Conservation (phyloP, 768 basidiomycete species). For the Leccinum arenicola region DNA sequence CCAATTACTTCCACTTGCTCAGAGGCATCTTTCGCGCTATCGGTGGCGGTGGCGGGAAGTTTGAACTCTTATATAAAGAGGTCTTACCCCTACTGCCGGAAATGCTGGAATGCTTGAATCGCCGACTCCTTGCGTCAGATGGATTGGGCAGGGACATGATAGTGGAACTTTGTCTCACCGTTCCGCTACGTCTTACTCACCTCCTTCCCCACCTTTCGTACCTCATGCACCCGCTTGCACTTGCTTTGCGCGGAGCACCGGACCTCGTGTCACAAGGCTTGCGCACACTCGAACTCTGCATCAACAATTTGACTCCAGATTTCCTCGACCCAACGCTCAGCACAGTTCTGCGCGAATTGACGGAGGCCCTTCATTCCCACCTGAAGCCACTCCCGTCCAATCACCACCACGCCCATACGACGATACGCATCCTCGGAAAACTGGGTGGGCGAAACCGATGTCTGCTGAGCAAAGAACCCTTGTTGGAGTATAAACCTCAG, state of each 20-base stretch:
- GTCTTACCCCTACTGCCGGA: constrained; percentile 95
- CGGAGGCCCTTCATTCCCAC: constrained; percentile 90
- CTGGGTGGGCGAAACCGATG: constrained; percentile 92
- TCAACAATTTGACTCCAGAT: constrained; percentile 97
- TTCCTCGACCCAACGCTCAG: constrained; percentile 96
- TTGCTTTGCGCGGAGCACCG: constrained; percentile 81
- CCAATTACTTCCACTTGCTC: constrained; percentile 90
- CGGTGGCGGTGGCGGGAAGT: constrained; percentile 86
- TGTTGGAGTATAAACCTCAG: constrained; percentile 67
- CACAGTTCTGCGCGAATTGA: constrained; percentile 88
- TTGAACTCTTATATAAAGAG: constrained; percentile 93
- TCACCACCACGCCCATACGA: constrained; percentile 89
- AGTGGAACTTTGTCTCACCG: constrained; percentile 95
- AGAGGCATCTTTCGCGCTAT: constrained; percentile 92
- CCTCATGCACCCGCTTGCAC: constrained; percentile 93
- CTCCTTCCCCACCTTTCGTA: constrained; percentile 93
- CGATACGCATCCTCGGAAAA: constrained; percentile 94
- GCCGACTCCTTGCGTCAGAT: constrained; percentile 82
- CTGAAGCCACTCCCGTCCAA: constrained; percentile 86
- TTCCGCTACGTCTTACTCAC: constrained; percentile 92
- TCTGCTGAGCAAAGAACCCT: constrained; percentile 76
- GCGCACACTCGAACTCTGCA: constrained; percentile 95
- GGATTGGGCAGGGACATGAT: constrained; percentile 84
- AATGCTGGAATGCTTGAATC: constrained; percentile 92
- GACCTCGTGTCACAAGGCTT: constrained; percentile 95